Percentiles rank a stretch among this genome's conserved stretches.
Evolutionary conservation across 2,329 filamentous ascomycete genomes (phyloP).

Genomic region (Epichloe scottii): DNA sequence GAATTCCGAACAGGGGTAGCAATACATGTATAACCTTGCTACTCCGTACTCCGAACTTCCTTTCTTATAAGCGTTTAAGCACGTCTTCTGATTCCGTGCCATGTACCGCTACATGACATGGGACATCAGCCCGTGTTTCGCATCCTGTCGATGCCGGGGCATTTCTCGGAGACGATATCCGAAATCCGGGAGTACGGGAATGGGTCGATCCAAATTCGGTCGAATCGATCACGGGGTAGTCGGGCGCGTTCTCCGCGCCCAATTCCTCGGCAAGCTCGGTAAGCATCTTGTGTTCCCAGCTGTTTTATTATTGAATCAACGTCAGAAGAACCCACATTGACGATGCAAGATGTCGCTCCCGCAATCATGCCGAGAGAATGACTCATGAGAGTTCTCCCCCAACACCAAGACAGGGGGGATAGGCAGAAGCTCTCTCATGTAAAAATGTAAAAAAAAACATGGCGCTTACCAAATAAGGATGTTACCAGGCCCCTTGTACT

Average conservation of each 20-base stretch:
- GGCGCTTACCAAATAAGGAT: conserved; percentile 40
- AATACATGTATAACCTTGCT: too few relatives aligned
- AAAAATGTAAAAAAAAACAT: background rate
- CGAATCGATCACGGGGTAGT: conserved; percentile 38
- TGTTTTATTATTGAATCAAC: conserved; percentile 8
- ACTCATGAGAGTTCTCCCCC: too few relatives aligned
- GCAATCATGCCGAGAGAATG: too few relatives aligned
- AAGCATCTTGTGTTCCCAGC: conserved; percentile 46
- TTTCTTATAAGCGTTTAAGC: too few relatives aligned
- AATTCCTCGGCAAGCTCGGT: conserved; percentile 38
- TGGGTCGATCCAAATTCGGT: conserved; percentile 47
- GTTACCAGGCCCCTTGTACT: conserved; percentile 37
- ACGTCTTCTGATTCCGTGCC: too few relatives aligned
- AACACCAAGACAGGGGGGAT: too few relatives aligned
- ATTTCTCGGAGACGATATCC: conserved; percentile 34
- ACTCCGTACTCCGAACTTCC: too few relatives aligned
- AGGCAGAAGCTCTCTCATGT: too few relatives aligned
- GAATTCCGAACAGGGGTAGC: too few relatives aligned
- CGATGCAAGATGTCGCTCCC: too few relatives aligned
- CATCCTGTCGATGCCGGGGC: conserved; percentile 37
- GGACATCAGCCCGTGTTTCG: background rate
- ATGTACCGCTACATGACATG: too few relatives aligned
- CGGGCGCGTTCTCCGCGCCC: conserved; percentile 34
- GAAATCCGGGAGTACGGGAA: conserved; percentile 35
- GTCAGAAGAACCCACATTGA: background rate